Base-by-base conservation (phyloP, 1,139 yeast species). In the Yamadazyma atlantica region DNA sequence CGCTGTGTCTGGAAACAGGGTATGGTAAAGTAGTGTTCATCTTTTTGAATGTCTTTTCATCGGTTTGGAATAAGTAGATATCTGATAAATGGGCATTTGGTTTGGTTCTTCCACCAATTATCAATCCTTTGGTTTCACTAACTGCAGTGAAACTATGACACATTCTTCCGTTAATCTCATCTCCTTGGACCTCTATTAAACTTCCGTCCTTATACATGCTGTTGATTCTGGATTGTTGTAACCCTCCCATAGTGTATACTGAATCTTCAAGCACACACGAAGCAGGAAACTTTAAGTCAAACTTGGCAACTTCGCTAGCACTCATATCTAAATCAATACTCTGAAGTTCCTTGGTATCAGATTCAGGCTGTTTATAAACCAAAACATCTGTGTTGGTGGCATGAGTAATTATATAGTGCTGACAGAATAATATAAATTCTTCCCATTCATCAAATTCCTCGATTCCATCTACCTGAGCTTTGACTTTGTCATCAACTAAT, bases 391-490 rank as follows among this genome's bases (percentile, higher is more conserved):
- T 42, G 51, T 75, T 79, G 1, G 81, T 70, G 1, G 89, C 87
- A 57, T 84, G 89, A 3, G 82, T 66, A 24, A 84, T 67, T 28
- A 82, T 68, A 53, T 86, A 86, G 54, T 85, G 94, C 49, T 85
- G 94, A 45, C 89, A 80, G 53, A 85, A 86, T 13, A 84, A 57
- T 21, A 82, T 73, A 46, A 85, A 85, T 56, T 86, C 95, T 57
- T 86, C 95, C 80, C 86, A 76, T 58, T 86, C 95, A 54, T 86
- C 95, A 58, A 86, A 86, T 7, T 75, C 76, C 55, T 86, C 95
- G 19, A 47, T 70, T 2, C 55, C 39, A 11, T 67, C 69, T 13
- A 86, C 73, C 35, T 61, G 58, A 0, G 44, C 31, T 49, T 75
- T 78, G n/a, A 64, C 55, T 0, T 62, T 66, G 2, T 50, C 49